Conservation (phyloP, 2,329 filamentous ascomycete species). For the Teratosphaeriaceae sp. region DNA sequence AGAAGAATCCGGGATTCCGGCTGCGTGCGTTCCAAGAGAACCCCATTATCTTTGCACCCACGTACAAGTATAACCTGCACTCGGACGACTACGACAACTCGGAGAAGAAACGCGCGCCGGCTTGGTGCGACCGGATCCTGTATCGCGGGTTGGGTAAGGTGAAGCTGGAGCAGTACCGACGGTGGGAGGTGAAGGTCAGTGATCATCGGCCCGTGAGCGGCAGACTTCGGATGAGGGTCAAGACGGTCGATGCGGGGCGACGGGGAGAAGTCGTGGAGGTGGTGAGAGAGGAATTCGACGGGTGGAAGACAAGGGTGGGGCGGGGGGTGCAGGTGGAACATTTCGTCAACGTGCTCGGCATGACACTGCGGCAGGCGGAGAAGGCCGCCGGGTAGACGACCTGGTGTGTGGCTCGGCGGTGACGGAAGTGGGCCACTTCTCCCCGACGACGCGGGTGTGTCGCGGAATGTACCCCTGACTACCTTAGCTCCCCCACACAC, state of each 20-base stretch:
- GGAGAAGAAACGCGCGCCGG: constrained; percentile 88
- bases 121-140: constrained; percentile 94
- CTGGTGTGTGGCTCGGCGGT: too few species aligned
- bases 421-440: too few species aligned
- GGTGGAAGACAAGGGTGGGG: constrained; percentile 61
- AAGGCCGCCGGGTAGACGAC: not conserved
- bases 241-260: constrained; percentile 68
- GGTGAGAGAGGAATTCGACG: constrained; percentile 57
- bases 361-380: not conserved
- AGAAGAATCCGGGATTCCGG: constrained; percentile 83
- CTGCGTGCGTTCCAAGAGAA: constrained; percentile 85
- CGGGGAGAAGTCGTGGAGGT: constrained; percentile 33
- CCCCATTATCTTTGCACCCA: constrained; percentile 86
- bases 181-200: constrained; percentile 84
- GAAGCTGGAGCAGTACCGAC: constrained; percentile 77
- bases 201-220: constrained; percentile 93
- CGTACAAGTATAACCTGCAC: constrained; percentile 97
- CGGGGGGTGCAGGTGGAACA: constrained; percentile 58
- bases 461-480: too few species aligned
- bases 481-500: too few species aligned
- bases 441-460: too few species aligned
- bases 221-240: constrained; percentile 73
- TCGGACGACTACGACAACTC: constrained; percentile 83
- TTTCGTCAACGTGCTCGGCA: constrained; percentile 3
- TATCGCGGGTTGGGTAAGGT: constrained; percentile 76